Percentiles rank a stretch among this genome's conserved stretches.
These are phyloP conservation scores for Cudoniella acicularis DNA, from an alignment of 495 filamentous ascomycete genomes.

Conservation along the genomic window DNA sequence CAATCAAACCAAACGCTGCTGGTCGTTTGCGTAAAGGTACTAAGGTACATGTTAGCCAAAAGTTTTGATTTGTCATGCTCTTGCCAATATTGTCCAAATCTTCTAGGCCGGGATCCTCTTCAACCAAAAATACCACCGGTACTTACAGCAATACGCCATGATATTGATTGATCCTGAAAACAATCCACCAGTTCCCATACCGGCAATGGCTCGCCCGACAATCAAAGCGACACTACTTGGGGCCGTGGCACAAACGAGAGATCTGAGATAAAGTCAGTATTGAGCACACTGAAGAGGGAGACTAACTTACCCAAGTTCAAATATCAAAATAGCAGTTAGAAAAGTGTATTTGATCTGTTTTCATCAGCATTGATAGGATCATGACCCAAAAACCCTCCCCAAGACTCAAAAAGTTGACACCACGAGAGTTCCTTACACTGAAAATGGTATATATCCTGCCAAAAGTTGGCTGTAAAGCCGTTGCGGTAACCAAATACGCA, in stretches of 20 bases:
- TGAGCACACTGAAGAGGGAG: background rate
- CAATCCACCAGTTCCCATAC: slow-evolving; percentile 51
- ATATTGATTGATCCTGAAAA: slow-evolving; percentile 40
- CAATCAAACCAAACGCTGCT: slow-evolving; percentile 71
- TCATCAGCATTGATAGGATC: too few relatives aligned
- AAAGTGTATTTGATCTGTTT: slow-evolving; percentile 37
- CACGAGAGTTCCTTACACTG: too few relatives aligned
- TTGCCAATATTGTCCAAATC: too few relatives aligned
- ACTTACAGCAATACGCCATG: slow-evolving; percentile 29
- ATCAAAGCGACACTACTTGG: slow-evolving; percentile 57
- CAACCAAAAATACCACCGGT: too few relatives aligned
- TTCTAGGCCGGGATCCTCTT: too few relatives aligned
- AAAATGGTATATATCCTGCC: slow-evolving; percentile 50
- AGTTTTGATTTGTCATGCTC: too few relatives aligned
- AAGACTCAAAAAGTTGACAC: too few relatives aligned
- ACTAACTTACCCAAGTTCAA: slow-evolving; percentile 50
- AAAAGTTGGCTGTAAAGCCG: slow-evolving; percentile 46
- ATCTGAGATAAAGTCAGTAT: slow-evolving; percentile 29
- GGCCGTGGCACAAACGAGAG: slow-evolving; percentile 58
- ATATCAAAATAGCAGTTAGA: slow-evolving; percentile 44
- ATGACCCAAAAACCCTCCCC: too few relatives aligned
- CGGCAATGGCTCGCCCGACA: slow-evolving; percentile 59
- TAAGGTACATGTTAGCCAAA: too few relatives aligned
- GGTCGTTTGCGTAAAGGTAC: slow-evolving; percentile 69
- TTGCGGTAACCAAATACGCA: slow-evolving; percentile 48